Evolutionary conservation across 2,329 filamentous ascomycete genomes (phyloP).

Genomic region (Diaporthe ilicicola): DNA sequence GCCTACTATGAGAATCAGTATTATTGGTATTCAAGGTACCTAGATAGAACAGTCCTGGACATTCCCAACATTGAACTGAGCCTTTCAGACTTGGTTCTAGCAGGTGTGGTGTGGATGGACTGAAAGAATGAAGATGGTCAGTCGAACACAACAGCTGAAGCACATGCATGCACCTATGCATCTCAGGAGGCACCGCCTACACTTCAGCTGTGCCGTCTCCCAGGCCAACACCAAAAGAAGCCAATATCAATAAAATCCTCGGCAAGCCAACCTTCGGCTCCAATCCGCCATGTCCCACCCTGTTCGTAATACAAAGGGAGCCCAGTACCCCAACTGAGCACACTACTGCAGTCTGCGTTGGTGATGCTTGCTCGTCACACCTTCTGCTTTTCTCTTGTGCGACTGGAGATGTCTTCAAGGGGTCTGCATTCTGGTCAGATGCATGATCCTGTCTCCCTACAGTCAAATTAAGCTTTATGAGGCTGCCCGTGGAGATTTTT

Average conservation of each 20-base stretch:
- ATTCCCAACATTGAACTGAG: too few relatives aligned
- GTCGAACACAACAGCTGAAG: too few relatives aligned
- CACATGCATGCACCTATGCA: too few relatives aligned
- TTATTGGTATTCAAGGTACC: neutral
- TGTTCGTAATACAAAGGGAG: neutral
- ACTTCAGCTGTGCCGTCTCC: too few relatives aligned
- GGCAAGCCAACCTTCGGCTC: neutral
- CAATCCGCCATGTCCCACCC: neutral
- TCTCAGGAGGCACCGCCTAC: too few relatives aligned
- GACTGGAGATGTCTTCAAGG: neutral
- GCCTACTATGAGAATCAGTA: neutral
- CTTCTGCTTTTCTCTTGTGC: neutral
- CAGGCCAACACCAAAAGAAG: too few relatives aligned
- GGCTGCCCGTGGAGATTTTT: neutral
- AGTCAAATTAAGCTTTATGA: slow-evolving; percentile 14
- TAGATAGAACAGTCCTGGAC: neutral
- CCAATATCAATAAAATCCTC: too few relatives aligned
- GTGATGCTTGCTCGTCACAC: neutral
- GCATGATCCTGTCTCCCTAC: neutral
- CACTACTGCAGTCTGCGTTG: neutral
- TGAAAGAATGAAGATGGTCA: too few relatives aligned
- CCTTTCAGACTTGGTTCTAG: too few relatives aligned
- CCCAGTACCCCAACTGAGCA: neutral
- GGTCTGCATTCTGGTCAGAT: neutral
- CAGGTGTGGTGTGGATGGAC: too few relatives aligned